Base-by-base conservation (phyloP, 2,329 filamentous ascomycete species). In the Alternaria rosae region DNA sequence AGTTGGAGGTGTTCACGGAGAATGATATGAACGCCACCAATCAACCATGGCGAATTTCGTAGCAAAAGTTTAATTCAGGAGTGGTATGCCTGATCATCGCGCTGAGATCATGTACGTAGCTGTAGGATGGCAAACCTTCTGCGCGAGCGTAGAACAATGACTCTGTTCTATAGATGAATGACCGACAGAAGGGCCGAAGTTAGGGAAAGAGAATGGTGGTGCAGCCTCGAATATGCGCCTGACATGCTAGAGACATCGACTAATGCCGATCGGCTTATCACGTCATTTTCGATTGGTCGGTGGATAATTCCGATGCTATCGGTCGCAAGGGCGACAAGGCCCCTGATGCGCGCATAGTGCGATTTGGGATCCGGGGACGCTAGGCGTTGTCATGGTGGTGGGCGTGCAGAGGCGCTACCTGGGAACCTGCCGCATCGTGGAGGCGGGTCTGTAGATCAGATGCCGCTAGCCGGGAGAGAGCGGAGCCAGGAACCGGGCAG, bases 131-230 rank as follows among this genome's bases (percentile, higher is more conserved):
- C 51, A 43, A 43, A 53, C 21, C 25, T 42, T 43, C 51, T 54
- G 35, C 38, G 51, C 38, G 51, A 54, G 51, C 25, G 51, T 43
- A 54, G 35, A 54, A 54, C 21, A 43, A 30, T 8, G 25, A 54
- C 8, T 54, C 23, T 28, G 23, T 43, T 43, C 25, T 54, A 43
- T 5, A 42, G n/a, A 43, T 25, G 25, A 28, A 17, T 15, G 25
- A 23, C 51, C 51, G 51, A 54, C 5, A 43, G 35, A 54, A 54
- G 12, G 38, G 51, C 51, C 51, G 38, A 54, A 41, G 45, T 30
- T 15, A 23, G 25, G 25, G 21, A 17, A 26, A 13, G 23, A 20
- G 5, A 2, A 26, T 20, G 51, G 25, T 17, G 20, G 51, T 43
- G 38, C 38, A 54, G 25, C 38, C 51, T 54, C 12, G 20, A 11